Percentiles rank a stretch among this genome's conserved stretches.
Conservation (phyloP, 208 protist species). For the Leishmania tarentolae region DNA sequence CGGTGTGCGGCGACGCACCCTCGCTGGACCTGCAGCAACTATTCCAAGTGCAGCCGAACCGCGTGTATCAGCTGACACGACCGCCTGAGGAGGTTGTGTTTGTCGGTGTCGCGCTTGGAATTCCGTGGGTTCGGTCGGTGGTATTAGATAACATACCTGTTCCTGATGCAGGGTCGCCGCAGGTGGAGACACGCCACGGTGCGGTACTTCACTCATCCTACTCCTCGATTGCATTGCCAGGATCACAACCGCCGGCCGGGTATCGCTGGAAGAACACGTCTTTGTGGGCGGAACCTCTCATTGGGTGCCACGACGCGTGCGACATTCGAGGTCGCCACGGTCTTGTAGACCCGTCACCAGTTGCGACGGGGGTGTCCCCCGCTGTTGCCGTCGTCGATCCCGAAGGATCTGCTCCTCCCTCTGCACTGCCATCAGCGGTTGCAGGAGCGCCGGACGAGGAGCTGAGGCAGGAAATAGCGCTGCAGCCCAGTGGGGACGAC, state of each 20-base stretch:
- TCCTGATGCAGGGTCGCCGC: neutral
- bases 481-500: neutral
- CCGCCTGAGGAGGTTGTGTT: constrained; percentile 40
- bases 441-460: neutral
- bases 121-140: constrained; percentile 48
- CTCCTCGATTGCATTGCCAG: neutral
- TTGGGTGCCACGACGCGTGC: constrained; percentile 29
- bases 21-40: constrained; percentile 10
- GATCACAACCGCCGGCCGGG: constrained; percentile 2
- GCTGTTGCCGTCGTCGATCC: neutral
- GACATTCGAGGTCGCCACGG: constrained; percentile 24
- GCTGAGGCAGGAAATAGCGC: neutral
- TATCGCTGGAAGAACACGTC: constrained; percentile 27
- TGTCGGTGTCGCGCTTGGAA: constrained; percentile 50
- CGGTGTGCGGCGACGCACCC: constrained; percentile 2
- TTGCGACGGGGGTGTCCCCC: neutral
- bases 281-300: constrained; percentile 24
- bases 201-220: neutral
- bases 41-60: constrained; percentile 13
- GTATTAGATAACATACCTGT: neutral
- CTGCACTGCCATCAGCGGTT: neutral
- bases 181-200: neutral
- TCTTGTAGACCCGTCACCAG: neutral
- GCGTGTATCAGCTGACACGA: constrained; percentile 12
- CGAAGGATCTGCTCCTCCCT: neutral